Evolutionary conservation across 2,329 filamentous ascomycete species (phyloP).

Genomic region (Penicillium fuscoglaucum): DNA sequence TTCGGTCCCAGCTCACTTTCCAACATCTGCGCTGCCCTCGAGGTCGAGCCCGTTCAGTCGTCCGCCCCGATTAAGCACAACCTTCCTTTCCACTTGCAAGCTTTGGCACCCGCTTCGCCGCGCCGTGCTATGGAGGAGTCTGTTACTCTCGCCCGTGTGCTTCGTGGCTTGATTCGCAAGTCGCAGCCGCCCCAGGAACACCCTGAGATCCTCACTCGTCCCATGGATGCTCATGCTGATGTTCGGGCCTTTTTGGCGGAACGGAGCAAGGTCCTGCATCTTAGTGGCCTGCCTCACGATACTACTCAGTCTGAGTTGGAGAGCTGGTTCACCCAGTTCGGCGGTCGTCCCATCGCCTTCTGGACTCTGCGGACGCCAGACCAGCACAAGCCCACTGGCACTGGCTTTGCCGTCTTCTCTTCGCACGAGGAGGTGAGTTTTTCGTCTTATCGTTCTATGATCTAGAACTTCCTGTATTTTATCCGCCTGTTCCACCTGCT

Average conservation of each 20-base stretch:
- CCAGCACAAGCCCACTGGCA: constrained; percentile 98
- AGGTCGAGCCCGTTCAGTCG: constrained; percentile 96
- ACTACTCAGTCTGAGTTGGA: constrained; percentile 98
- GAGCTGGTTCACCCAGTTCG: constrained; percentile 99
- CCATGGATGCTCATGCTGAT: constrained; percentile 95
- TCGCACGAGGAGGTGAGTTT: constrained; percentile 92
- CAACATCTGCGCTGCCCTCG: constrained; percentile 96
- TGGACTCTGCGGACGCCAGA: constrained; percentile 98
- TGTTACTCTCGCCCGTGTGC: constrained; percentile 86
- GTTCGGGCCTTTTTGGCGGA: constrained; percentile 94
- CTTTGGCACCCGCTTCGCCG: constrained; percentile 89
- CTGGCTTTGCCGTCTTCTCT: constrained; percentile 96
- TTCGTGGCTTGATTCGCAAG: constrained; percentile 91
- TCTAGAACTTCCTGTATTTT: constrained; percentile 4
- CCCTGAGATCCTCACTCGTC: constrained; percentile 88
- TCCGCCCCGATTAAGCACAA: constrained; percentile 99
- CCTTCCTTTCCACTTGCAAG: constrained; percentile 94
- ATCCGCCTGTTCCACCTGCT: constrained; percentile 7
- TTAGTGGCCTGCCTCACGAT: constrained; percentile 95
- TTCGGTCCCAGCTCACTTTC: constrained; percentile 94
- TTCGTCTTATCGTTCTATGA: not conserved
- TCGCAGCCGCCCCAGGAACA: constrained; percentile 92
- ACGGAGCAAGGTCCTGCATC: constrained; percentile 95
- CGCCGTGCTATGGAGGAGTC: constrained; percentile 97
- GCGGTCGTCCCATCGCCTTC: constrained; percentile 95